Conservation (phyloP, 148 eudicot genomes). For the Nepenthes mirabilis region DNA sequence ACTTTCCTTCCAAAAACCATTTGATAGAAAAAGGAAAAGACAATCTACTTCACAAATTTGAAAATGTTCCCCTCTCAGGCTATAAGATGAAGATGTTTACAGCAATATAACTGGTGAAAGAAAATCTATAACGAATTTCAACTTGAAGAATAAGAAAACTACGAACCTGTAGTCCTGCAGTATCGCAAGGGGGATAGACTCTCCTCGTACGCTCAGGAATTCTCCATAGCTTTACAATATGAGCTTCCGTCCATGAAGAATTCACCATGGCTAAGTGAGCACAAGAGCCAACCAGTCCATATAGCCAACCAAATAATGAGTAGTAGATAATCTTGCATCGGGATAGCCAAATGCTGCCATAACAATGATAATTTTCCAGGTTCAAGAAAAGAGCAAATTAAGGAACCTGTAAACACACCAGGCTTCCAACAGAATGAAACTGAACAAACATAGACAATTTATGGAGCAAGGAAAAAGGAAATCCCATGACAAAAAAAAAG, state of each 20-base stretch:
- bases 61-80: too few relatives aligned
- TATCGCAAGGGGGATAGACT: conserved; percentile 97
- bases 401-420: background rate
- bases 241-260: conserved; percentile 90
- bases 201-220: conserved; percentile 54
- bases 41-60: too few relatives aligned
- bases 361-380: conserved; percentile 5
- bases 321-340: conserved; percentile 74
- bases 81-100: too few relatives aligned
- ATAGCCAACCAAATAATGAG: conserved; percentile 75
- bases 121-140: background rate
- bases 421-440: background rate
- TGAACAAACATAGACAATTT: too few relatives aligned
- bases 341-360: conserved; percentile 66
- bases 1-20: too few relatives aligned
- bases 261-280: conserved; percentile 91
- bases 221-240: conserved; percentile 83
- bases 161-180: conserved; percentile 84
- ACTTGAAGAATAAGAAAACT: background rate
- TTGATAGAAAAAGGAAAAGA: too few relatives aligned
- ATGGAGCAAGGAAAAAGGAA: too few relatives aligned
- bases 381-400: conserved; percentile 5
- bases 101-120: background rate
- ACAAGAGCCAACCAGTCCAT: conserved; percentile 83
- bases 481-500: too few relatives aligned